These are phyloP conservation scores for Coemansia sp. DNA, from an alignment of 192 early-diverging fungal species.

Conservation along the genomic window DNA sequence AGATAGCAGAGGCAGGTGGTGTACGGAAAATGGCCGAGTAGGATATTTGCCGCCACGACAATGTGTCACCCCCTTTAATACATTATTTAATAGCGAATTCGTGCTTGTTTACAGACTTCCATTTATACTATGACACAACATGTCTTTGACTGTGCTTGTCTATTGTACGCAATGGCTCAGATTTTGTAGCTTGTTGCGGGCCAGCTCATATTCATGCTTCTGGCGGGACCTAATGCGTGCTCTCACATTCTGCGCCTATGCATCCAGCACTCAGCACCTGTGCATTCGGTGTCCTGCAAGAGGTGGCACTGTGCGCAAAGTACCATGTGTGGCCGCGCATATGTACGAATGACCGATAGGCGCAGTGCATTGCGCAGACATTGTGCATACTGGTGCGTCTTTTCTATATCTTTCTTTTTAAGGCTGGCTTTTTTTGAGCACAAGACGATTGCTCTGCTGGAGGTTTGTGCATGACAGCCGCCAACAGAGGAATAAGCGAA, in stretches of 20 bases:
- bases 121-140: neutral
- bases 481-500: neutral
- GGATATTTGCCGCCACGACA: conserved; percentile 3
- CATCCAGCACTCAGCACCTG: neutral
- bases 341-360: conserved; percentile 8
- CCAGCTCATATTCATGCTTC: neutral
- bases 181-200: neutral
- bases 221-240: neutral
- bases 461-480: conserved; percentile 2
- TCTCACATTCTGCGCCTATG: neutral
- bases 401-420: neutral
- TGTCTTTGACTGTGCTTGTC: neutral
- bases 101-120: neutral
- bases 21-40: conserved; percentile 2
- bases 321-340: conserved; percentile 5
- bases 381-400: neutral
- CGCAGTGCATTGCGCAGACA: conserved; percentile 3
- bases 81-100: neutral
- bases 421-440: neutral
- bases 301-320: neutral
- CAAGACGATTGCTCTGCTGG: conserved; percentile 1
- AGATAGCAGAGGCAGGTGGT: neutral
- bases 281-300: neutral
- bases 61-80: neutral
- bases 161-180: neutral